phyloP scores from a whole-genome alignment of 192 early-diverging fungal genomes.

The Bifiguratus adelaidae region DNA sequence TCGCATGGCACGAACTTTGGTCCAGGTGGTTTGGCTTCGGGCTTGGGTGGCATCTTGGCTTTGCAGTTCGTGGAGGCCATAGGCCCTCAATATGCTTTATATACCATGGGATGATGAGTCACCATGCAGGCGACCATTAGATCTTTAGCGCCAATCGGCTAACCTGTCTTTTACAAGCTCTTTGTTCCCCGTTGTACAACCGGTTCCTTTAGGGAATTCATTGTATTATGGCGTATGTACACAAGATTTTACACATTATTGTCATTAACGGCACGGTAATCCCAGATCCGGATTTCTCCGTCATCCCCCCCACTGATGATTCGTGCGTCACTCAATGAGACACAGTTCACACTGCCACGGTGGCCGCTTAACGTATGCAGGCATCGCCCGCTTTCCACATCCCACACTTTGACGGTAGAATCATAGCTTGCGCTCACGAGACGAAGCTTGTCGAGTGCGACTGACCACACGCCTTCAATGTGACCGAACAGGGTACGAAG shows the following conservation, averaged over 20 bases:
- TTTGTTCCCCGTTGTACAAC: too few species aligned
- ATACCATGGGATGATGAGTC: too few species aligned
- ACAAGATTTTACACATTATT: too few species aligned
- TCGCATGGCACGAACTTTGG: too few species aligned
- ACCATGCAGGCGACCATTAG: too few species aligned
- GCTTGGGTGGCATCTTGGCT: too few species aligned
- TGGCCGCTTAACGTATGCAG: constrained; percentile 56
- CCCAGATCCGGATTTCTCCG: constrained; percentile 70
- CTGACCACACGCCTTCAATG: constrained; percentile 67
- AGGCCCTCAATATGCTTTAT: too few species aligned
- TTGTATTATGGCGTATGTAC: neutral
- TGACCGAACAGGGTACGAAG: constrained; percentile 73
- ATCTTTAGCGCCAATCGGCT: too few species aligned
- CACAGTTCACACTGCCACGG: constrained; percentile 64
- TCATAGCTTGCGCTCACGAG: constrained; percentile 61
- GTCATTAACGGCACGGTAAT: constrained; percentile 70
- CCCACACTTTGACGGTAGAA: constrained; percentile 65
- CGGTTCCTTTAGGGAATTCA: too few species aligned
- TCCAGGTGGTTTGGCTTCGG: too few species aligned
- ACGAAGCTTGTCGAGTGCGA: constrained; percentile 70
- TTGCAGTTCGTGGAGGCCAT: too few species aligned
- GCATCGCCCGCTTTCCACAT: constrained; percentile 55
- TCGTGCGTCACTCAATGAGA: constrained; percentile 78
- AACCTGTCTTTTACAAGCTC: too few species aligned
- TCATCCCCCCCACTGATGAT: constrained; percentile 82